Percentiles rank a stretch among this genome's conserved stretches.
phyloP scores from a whole-genome alignment of 1,284 basidiomycete genomes.

The Inonotus obliquus region DNA sequence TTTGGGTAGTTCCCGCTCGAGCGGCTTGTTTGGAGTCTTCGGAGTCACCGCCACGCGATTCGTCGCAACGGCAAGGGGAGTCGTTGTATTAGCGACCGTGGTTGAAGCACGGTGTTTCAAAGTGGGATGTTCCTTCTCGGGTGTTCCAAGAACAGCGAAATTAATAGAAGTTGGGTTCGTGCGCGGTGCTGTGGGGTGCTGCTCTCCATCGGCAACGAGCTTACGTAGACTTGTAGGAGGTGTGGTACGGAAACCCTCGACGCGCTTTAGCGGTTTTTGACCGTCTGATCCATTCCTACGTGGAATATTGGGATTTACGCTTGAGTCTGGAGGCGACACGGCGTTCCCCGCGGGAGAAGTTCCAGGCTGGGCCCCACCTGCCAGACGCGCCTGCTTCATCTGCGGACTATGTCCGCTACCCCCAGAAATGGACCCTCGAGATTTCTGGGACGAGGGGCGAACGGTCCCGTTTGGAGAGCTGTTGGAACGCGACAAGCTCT shows the following conservation, averaged over 20 bases:
- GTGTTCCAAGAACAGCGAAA: not conserved
- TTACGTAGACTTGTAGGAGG: slow-evolving; percentile 14
- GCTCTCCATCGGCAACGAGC: slow-evolving; percentile 11
- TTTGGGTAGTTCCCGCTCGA: not conserved
- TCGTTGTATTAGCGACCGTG: not conserved
- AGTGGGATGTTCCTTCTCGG: not conserved
- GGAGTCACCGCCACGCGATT: slow-evolving; percentile 6
- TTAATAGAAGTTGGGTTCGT: slow-evolving; percentile 1
- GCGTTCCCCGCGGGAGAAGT: slow-evolving; percentile 28
- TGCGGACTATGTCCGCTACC: slow-evolving; percentile 11
- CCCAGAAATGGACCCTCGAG: not conserved
- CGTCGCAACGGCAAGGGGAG: slow-evolving; percentile 13
- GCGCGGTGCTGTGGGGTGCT: not conserved
- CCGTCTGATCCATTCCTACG: slow-evolving; percentile 9
- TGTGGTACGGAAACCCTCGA: slow-evolving; percentile 19
- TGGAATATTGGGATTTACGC: not conserved
- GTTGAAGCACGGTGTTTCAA: slow-evolving; percentile 12
- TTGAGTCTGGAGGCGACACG: slow-evolving; percentile 16
- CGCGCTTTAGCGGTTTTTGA: slow-evolving; percentile 15
- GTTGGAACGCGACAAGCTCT: slow-evolving; percentile 7
- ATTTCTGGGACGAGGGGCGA: slow-evolving; percentile 3
- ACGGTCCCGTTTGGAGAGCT: slow-evolving; percentile 10
- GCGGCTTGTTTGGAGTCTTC: slow-evolving; percentile 3
- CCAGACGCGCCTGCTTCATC: slow-evolving; percentile 22
- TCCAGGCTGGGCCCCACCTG: slow-evolving; percentile 35